A percentile compares a stretch with the other conserved stretches of the same genome.
Evolutionary conservation across 257 asterid species (phyloP).

Genomic region (Solanum appendiculatum): DNA sequence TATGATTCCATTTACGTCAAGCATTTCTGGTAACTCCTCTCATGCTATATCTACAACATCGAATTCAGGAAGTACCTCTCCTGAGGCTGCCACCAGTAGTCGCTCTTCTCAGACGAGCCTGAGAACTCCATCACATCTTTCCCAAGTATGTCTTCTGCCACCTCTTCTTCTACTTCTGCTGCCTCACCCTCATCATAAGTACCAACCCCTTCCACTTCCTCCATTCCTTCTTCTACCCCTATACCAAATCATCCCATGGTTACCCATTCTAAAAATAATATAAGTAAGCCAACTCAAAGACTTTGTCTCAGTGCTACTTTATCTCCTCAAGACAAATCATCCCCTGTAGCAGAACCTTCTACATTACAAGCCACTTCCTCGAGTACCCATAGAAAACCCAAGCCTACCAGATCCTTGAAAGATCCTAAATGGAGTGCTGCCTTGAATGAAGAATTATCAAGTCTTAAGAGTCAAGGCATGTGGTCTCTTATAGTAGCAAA

Average conservation of each 20-base stretch:
- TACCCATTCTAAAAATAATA: not conserved
- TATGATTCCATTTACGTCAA: no score
- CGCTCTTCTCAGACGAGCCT: not conserved
- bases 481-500: not conserved
- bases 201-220: not conserved
- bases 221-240: not conserved
- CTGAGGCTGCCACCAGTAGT: not conserved
- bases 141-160: not conserved
- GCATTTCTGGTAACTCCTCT: no score
- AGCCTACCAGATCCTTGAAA: no score
- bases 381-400: no score
- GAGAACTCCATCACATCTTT: not conserved
- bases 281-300: not conserved
- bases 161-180: not conserved
- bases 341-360: no score
- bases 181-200: not conserved
- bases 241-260: not conserved
- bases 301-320: not conserved
- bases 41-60: not conserved
- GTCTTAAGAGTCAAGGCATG: not conserved
- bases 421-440: not conserved
- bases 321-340: no score
- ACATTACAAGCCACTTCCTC: no score
- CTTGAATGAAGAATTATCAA: not conserved
- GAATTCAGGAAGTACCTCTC: not conserved